These are phyloP conservation scores for Metschnikowia arizonensis DNA, from an alignment of 805 yeast genomes.

Conservation along the genomic window DNA sequence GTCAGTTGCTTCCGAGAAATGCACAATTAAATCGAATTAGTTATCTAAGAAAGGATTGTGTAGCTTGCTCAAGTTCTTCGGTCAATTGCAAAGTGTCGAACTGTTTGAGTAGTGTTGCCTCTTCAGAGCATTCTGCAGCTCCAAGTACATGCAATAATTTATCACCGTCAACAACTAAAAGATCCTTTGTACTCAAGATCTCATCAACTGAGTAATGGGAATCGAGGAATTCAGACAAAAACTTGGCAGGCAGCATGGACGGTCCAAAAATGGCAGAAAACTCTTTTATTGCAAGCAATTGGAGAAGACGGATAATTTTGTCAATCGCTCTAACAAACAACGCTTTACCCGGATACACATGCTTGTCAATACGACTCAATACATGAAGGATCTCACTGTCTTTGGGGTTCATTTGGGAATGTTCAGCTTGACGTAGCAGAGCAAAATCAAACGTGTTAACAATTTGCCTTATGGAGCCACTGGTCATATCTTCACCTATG, in stretches of 20 bases:
- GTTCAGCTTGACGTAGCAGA: constrained; percentile 1
- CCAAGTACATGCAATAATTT: neutral
- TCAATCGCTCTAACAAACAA: constrained; percentile 14
- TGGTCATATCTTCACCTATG: constrained; percentile 2
- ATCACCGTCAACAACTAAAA: constrained; percentile 2
- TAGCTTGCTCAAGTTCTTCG: constrained; percentile 5
- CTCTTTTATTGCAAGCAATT: constrained; percentile 12
- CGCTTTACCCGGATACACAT: constrained; percentile 14
- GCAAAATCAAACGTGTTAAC: constrained; percentile 10
- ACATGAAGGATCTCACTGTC: constrained; percentile 9
- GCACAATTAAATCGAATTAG: neutral
- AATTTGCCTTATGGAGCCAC: constrained; percentile 11
- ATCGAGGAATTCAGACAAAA: constrained; percentile 5
- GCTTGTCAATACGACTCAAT: constrained; percentile 10
- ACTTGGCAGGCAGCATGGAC: constrained; percentile 1
- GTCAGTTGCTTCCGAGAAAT: neutral
- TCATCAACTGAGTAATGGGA: constrained; percentile 11
- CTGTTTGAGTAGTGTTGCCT: constrained; percentile 4
- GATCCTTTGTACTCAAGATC: constrained; percentile 9
- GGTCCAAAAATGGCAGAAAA: constrained; percentile 1
- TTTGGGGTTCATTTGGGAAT: constrained; percentile 1
- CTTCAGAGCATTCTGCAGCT: constrained; percentile 4
- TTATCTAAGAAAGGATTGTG: neutral
- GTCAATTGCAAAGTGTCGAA: constrained; percentile 11
- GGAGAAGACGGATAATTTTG: constrained; percentile 13